Base-by-base conservation (phyloP, 345 rosid genomes). In the Moricandia arvensis region DNA sequence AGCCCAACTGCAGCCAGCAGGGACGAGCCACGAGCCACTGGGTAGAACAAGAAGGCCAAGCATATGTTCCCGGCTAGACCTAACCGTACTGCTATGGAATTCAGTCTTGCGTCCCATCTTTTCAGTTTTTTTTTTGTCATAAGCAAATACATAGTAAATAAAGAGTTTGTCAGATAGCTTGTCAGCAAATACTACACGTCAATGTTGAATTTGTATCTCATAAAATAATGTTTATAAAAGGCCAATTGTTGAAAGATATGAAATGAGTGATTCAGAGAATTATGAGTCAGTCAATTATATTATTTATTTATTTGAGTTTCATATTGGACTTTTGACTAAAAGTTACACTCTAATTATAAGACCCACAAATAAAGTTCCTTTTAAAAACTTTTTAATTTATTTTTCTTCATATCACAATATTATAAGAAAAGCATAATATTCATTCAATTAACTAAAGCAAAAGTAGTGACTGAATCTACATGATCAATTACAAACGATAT, bases 11-110 rank as follows among this genome's bases (percentile, higher is more conserved):
- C 59, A 5, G 86, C 86, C 31, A 94, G 80, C 79, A 94, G 64
- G 47, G 96, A 91, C 0, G 97, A 91, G 0, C 90, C 90, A 6
- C 98, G 88, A 3, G 93, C 80, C 81, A 94, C 98, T 11, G 97
- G 97, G 54, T 84, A 87, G 75, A 94, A 91, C 18, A 94, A 79
- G 67, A 91, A 84, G 21, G 90, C 55, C 4, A 89, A 72, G 10
- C 88, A 80, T 34, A 90, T 71, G 80, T 88, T 84, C 54, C 98
- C 98, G 5, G 84, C 78, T 2, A 91, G 8, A 1, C 89, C 98
- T 15, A 91, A 34, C 61, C 66, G 31, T 8, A 85, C 9, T 3
- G 79, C 88, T 12, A 83, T 37, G 0, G 4, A 60, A 2, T 45
- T 61, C 68, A 94, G 51, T 79, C 82, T 87, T 1, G 43, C 58